These are phyloP conservation scores for Aechmea fasciata DNA, from an alignment of 176 grass and related monocot genomes.

Conservation along the genomic window DNA sequence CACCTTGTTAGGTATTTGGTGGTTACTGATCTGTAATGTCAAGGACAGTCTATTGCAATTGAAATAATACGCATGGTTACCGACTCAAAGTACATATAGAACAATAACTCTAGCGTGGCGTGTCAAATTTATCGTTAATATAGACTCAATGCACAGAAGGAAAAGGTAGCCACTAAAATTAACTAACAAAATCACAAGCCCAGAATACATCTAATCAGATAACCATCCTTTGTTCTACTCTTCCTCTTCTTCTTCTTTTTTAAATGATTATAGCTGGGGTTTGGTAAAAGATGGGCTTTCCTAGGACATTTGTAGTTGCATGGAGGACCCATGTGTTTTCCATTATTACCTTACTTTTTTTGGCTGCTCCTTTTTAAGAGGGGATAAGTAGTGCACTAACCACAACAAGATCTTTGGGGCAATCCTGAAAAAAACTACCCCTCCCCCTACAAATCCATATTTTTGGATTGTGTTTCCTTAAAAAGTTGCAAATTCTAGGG, in stretches of 20 bases:
- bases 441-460: conserved; percentile 10
- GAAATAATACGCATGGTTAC: too few species aligned
- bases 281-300: conserved; percentile 54
- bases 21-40: too few species aligned
- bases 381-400: conserved; percentile 28
- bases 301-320: conserved; percentile 39
- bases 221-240: not conserved
- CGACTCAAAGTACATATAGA: too few species aligned
- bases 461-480: conserved; percentile 38
- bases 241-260: not conserved
- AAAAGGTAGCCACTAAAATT: too few species aligned
- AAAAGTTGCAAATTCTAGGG: conserved; percentile 25
- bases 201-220: not conserved
- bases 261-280: conserved; percentile 36
- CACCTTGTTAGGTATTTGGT: too few species aligned
- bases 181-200: too few species aligned
- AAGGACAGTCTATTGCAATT: too few species aligned
- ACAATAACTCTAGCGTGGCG: too few species aligned
- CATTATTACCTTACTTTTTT: conserved; percentile 37
- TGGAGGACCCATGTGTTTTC: conserved; percentile 57
- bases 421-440: too few species aligned
- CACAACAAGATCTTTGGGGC: conserved; percentile 12
- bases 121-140: too few species aligned
- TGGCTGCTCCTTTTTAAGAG: conserved; percentile 16
- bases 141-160: too few species aligned